Evolutionary conservation across 371 early-diverging fungal genomes (phyloP).

Genomic region (Mortierella sp.): DNA sequence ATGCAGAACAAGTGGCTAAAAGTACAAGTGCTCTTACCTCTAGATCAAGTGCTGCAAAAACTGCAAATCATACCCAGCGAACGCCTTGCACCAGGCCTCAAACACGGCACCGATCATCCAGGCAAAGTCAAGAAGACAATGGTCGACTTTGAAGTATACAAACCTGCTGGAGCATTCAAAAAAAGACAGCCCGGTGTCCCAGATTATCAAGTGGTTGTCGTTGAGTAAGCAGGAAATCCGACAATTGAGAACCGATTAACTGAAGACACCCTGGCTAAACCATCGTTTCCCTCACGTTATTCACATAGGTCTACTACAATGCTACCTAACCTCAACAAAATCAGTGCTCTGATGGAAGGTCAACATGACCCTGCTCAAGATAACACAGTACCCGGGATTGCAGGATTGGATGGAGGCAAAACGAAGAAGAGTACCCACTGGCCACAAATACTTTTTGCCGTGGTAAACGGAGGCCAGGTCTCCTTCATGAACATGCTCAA

Average conservation of each 20-base stretch:
- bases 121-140: neutral
- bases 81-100: constrained; percentile 24
- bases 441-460: constrained; percentile 45
- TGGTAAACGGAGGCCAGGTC: constrained; percentile 47
- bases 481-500: constrained; percentile 35
- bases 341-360: constrained; percentile 13
- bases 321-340: constrained; percentile 15
- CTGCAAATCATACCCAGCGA: constrained; percentile 34
- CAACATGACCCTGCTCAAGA: constrained; percentile 18
- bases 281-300: neutral
- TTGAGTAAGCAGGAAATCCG: constrained; percentile 31
- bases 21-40: neutral
- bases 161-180: constrained; percentile 62
- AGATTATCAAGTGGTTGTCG: constrained; percentile 58
- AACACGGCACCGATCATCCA: neutral
- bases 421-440: constrained; percentile 15
- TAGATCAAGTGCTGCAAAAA: constrained; percentile 36
- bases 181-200: constrained; percentile 63
- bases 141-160: constrained; percentile 65
- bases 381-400: neutral
- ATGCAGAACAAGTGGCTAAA: neutral
- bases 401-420: constrained; percentile 17
- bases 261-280: neutral
- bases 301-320: neutral
- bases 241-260: neutral